Conservation (phyloP, 805 yeast genomes). For the Cyberlindnera maclurae region DNA sequence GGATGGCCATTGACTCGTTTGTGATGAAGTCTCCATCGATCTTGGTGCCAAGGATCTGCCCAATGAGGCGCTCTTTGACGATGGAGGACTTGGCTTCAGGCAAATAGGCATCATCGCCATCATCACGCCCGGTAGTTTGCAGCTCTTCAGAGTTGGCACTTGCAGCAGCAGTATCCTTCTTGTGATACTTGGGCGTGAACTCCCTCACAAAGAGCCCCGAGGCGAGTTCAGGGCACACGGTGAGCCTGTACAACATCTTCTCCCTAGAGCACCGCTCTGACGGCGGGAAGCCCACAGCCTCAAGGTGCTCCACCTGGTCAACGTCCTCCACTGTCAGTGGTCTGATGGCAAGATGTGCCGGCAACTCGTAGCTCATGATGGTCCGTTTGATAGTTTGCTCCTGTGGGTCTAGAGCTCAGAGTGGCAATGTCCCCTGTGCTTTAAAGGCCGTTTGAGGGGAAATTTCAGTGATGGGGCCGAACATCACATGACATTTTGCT, state of each 20-base stretch:
- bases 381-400: not conserved
- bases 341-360: constrained; percentile 59
- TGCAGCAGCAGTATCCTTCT: constrained; percentile 4
- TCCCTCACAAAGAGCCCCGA: constrained; percentile 80
- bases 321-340: constrained; percentile 76
- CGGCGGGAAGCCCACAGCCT: constrained; percentile 61
- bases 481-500: too few relatives aligned
- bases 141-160: constrained; percentile 15
- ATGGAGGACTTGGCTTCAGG: constrained; percentile 30
- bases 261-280: constrained; percentile 63
- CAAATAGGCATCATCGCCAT: constrained; percentile 23
- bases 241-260: constrained; percentile 60
- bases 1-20: constrained; percentile 54
- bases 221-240: constrained; percentile 82
- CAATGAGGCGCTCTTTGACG: constrained; percentile 60
- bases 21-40: constrained; percentile 43
- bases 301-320: constrained; percentile 54
- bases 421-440: not conserved
- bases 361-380: constrained; percentile 30
- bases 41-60: constrained; percentile 77
- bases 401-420: too few relatives aligned
- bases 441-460: not conserved
- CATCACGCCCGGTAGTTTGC: constrained; percentile 23
- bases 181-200: constrained; percentile 28
- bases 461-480: too few relatives aligned